Evolutionary conservation across 2,329 filamentous ascomycete species (phyloP), one percentile per base, ranked within the genome.

Genomic region (Scleromitrula shiraiana): DNA sequence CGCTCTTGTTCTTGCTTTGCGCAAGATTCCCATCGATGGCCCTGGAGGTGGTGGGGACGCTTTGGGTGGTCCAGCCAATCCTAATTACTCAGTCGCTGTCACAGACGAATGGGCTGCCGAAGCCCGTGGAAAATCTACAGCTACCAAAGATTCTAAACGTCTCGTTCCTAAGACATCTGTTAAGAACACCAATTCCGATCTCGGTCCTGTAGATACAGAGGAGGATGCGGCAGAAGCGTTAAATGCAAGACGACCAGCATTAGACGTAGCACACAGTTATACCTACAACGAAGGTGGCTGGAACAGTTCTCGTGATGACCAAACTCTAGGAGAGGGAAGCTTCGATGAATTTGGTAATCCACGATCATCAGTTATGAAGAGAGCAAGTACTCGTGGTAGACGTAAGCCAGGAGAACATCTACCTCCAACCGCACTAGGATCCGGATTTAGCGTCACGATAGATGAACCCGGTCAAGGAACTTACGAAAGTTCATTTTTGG

Each of bases 11-110:
- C 68, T 89, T 7, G 89, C 91, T 3, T 71, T 96, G 50, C 86
- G 88, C 68, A 89, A 84, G 69, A 76, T 98, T 15, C 91, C 90
- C 8, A 91, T 98, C 62, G 77, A 88, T 58, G 81, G 73, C 17
- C 91, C 91, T 48, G 89, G 84, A 33, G 89, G 85, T 50, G 86
- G 82, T 48, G 70, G 69, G 49, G 77, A 81, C 48, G 56, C 73
- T 30, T 68, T 82, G 2, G 81, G 81, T 50, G 78, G 77, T 33
- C 76, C 85, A 5, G 79, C 74, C 26, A 93, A 94, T 66, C 90
- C 90, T 1, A 72, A 80, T 5, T 95, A 93, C 71, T 84, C 83
- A 15, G 90, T 96, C 17, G 65, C 82, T 6, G 82, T 95, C 42
- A 72, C 78, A 2, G 83, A 91, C 53, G 70, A 76, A 0, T 77